phyloP scores from a whole-genome alignment of 805 yeast genomes.

The Ascoidea rubescens region DNA sequence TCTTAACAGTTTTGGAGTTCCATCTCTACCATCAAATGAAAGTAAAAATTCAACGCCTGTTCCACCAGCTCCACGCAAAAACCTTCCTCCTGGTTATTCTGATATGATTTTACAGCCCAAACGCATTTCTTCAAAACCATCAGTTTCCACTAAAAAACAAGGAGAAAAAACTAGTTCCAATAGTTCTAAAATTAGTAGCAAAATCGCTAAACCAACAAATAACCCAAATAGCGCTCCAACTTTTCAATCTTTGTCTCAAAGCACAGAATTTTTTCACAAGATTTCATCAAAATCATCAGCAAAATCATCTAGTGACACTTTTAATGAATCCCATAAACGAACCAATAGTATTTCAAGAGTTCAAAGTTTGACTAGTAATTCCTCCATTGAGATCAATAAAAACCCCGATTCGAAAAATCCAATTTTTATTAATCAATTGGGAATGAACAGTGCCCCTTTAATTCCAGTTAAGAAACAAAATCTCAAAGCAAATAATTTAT shows the following conservation, averaged over 20 bases:
- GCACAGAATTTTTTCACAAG: constrained; percentile 3
- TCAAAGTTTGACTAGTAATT: too few species aligned
- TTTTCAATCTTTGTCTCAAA: neutral
- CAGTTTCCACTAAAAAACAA: constrained; percentile 2
- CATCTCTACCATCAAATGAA: neutral
- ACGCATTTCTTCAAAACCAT: constrained; percentile 7
- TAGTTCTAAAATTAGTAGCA: neutral
- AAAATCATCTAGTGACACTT: neutral
- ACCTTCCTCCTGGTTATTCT: neutral
- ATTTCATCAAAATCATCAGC: constrained; percentile 2
- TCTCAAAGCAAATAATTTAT: neutral
- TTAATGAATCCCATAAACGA: too few species aligned
- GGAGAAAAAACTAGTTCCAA: neutral
- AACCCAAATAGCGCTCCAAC: constrained; percentile 1
- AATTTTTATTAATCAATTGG: neutral
- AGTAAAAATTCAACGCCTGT: neutral
- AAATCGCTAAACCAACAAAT: constrained; percentile 3
- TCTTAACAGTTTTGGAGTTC: constrained; percentile 11
- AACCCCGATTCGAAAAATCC: too few species aligned
- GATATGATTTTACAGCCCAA: constrained; percentile 5
- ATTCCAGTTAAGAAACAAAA: constrained; percentile 2
- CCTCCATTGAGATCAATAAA: too few species aligned
- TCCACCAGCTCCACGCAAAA: neutral
- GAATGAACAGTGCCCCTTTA: constrained; percentile 1
- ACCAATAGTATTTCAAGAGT: too few species aligned